Percentiles rank a stretch among this genome's conserved stretches.
phyloP scores from a whole-genome alignment of 257 asterid species.

The Striga asiatica region DNA sequence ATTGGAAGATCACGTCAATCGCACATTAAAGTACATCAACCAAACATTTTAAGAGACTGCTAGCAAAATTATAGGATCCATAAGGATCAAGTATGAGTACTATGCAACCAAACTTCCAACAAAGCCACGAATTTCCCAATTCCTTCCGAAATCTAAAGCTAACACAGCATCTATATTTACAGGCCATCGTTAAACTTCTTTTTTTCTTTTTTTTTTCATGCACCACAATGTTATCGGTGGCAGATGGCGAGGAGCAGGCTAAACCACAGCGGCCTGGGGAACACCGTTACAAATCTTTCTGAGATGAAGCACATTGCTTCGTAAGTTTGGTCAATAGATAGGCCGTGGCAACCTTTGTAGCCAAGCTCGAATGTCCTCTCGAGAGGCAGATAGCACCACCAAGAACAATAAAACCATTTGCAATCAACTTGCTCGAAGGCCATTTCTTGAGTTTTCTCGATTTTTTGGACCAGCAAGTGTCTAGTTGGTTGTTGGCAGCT shows the following conservation, averaged over 20 bases:
- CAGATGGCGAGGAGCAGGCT: no score
- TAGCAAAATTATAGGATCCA: no score
- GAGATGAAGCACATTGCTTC: conserved; percentile 25
- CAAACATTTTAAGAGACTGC: no score
- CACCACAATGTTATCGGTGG: no score
- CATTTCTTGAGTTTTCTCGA: conserved; percentile 24
- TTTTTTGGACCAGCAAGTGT: conserved; percentile 21
- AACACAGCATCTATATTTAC: conserved; percentile 3
- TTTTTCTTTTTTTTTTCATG: no score
- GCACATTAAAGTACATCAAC: no score
- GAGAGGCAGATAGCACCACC: conserved; percentile 76
- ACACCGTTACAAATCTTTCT: no score
- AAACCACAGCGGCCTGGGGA: no score
- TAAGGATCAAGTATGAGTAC: no score
- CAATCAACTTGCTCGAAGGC: conserved; percentile 43
- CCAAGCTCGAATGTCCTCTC: conserved; percentile 64
- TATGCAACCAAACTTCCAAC: no score
- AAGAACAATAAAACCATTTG: conserved; percentile 48
- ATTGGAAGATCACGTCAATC: no score
- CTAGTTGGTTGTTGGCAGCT: conserved; percentile 11
- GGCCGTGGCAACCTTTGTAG: conserved; percentile 78
- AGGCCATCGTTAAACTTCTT: no score
- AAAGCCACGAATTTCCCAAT: background rate
- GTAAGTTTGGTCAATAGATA: conserved; percentile 61
- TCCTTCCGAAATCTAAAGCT: background rate